Conservation (phyloP, 139 green algal genomes). For the Chlamydomonas urium region DNA sequence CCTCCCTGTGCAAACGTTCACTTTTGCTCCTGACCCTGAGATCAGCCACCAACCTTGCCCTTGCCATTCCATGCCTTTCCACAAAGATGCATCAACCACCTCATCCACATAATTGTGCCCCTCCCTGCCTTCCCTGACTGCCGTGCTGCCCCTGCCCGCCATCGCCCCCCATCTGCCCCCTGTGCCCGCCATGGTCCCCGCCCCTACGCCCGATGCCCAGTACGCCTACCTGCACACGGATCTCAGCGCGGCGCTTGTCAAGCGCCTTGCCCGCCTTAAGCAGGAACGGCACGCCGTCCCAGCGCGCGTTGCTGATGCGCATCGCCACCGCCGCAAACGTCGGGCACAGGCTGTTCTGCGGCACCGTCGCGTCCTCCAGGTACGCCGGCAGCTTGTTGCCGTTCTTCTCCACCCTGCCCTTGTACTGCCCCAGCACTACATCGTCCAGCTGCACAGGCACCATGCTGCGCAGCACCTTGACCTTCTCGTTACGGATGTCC, state of each 20-base stretch:
- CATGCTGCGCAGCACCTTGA: constrained; percentile 92
- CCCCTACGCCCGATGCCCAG: too few relatives aligned
- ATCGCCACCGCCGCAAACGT: constrained; percentile 92
- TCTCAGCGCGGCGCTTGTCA: constrained; percentile 83
- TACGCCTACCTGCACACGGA: constrained; percentile 98
- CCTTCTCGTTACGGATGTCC: constrained; percentile 98
- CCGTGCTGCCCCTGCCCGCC: too few relatives aligned
- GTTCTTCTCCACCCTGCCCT: constrained; percentile 13
- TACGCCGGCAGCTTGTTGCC: constrained; percentile 56
- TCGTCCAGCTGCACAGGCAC: constrained; percentile 78
- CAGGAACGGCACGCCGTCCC: constrained; percentile 98
- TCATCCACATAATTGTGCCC: too few relatives aligned
- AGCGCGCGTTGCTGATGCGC: constrained; percentile 96
- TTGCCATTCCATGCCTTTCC: too few relatives aligned
- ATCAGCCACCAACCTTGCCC: too few relatives aligned
- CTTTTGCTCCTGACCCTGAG: too few relatives aligned
- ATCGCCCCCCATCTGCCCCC: too few relatives aligned
- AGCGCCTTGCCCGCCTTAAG: constrained; percentile 98
- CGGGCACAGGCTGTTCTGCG: constrained; percentile 71
- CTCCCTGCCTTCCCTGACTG: too few relatives aligned
- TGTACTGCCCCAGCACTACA: constrained; percentile 97
- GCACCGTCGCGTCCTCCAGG: constrained; percentile 94
- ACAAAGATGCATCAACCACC: too few relatives aligned
- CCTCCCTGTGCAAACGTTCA: too few relatives aligned
- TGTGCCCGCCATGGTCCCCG: too few relatives aligned